Evolutionary conservation across 2,329 filamentous ascomycete genomes (phyloP).

Genomic region (Fusarium zealandicum): DNA sequence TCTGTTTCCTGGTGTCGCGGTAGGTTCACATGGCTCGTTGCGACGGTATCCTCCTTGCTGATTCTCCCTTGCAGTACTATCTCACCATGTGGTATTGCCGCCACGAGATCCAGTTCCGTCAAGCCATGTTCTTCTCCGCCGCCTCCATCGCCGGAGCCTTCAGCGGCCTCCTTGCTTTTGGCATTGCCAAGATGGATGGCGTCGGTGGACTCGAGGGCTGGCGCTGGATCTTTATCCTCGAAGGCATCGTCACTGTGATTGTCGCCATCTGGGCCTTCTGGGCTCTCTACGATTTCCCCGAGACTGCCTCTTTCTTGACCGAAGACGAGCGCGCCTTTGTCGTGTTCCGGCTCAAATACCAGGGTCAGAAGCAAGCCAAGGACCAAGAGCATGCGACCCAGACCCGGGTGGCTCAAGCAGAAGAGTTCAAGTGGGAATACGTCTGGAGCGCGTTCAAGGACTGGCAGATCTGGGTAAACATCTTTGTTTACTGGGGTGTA

Average conservation of each 20-base stretch:
- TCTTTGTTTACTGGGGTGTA: conserved; percentile 71
- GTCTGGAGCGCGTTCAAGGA: conserved; percentile 76
- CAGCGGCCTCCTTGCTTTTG: conserved; percentile 74
- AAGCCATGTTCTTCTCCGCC: conserved; percentile 82
- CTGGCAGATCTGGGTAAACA: conserved; percentile 75
- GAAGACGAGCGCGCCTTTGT: conserved; percentile 75
- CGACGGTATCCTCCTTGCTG: neutral
- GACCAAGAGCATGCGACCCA: conserved; percentile 18
- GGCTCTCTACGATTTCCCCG: conserved; percentile 81
- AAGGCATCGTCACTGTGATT: conserved; percentile 73
- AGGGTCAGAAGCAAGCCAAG: conserved; percentile 52
- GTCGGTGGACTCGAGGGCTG: conserved; percentile 65
- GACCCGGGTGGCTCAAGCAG: conserved; percentile 65
- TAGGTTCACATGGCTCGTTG: conserved; percentile 27
- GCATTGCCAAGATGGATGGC: conserved; percentile 73
- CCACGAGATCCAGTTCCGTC: conserved; percentile 61
- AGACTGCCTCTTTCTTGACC: conserved; percentile 76
- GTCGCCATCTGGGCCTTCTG: conserved; percentile 73
- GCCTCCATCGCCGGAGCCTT: conserved; percentile 82
- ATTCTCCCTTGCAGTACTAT: conserved; percentile 51
- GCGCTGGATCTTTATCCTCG: conserved; percentile 73
- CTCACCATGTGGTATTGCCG: conserved; percentile 66
- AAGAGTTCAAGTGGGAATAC: conserved; percentile 78
- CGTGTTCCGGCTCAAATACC: conserved; percentile 71
- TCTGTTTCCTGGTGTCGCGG: conserved; percentile 69